Evolutionary conservation across 495 filamentous ascomycete species (phyloP), one percentile per base, ranked within the genome.

Genomic region (Penicillium angulare): DNA sequence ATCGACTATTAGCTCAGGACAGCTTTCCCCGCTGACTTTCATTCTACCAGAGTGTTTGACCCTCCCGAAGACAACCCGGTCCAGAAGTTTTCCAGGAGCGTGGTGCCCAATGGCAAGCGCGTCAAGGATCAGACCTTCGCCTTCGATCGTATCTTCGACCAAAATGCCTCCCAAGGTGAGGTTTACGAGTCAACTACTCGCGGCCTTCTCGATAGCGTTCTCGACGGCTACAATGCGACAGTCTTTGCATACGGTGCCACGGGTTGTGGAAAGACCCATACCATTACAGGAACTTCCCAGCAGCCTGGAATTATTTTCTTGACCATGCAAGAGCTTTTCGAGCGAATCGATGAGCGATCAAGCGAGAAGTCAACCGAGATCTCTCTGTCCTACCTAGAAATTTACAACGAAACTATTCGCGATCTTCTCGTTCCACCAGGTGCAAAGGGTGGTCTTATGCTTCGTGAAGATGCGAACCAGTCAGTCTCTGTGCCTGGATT

Each of bases 211-310:
- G 93, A 97, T 64, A 97, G 86, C 67, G 92, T 99, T 43, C 77
- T 97, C 44, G 92, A 97, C 52, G 93, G 93, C 41, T 99, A 96
- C 74, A 99, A 99, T 77, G 93, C 95, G 35, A 99, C 93, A 0
- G 93, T 99, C 0, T 99, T 97, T 67, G 93, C 93, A 22, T 99
- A 99, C 69, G 93, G 93, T 56, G 93, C 93, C 16, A 99, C 93
- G 2, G 93, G 93, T 29, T 98, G 93, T 67, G 93, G 93, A 66
- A 98, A 97, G 71, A 98, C 93, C 15, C 93, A 98, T 69, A 98
- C 93, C 12, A 98, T 98, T 66, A 89, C 86, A n/a, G 92, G 93
- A 44, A 97, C 92, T 0, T 75, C 88, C 0, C 90, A 96, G 65
- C 86, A 93, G 65, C 93, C 93, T 3, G 93, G 93, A 35, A 97